Conservation (phyloP, 495 filamentous ascomycete species). For the Thermothielavioides terrestris region DNA sequence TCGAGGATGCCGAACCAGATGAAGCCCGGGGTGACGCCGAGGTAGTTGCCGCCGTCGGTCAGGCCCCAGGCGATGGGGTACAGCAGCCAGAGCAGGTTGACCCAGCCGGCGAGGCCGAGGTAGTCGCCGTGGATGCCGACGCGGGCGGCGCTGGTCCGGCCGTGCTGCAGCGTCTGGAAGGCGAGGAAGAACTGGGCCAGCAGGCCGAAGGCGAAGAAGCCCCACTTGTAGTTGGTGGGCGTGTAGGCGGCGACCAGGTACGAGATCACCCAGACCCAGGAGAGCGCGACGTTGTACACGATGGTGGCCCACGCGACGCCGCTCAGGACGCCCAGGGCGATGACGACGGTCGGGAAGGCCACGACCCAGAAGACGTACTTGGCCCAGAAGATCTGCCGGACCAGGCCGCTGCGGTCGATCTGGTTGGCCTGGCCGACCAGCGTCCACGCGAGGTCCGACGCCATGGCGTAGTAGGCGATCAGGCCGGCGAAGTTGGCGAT, state of each 20-base stretch:
- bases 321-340: constrained; percentile 38
- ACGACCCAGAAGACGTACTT: constrained; percentile 45
- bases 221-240: constrained; percentile 42
- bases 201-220: constrained; percentile 41
- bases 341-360: constrained; percentile 31
- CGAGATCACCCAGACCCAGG: constrained; percentile 39
- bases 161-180: constrained; percentile 23
- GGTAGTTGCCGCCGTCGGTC: constrained; percentile 39
- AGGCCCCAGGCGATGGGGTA: constrained; percentile 43
- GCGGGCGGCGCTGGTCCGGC: constrained; percentile 25
- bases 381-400: constrained; percentile 43
- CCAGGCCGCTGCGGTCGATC: constrained; percentile 15
- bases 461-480: constrained; percentile 39
- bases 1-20: constrained; percentile 44
- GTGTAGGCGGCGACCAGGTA: constrained; percentile 39
- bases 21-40: constrained; percentile 31
- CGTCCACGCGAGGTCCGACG: constrained; percentile 35
- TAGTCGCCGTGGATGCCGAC: constrained; percentile 33
- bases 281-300: constrained; percentile 34
- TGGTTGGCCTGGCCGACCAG: constrained; percentile 28
- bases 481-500: constrained; percentile 39
- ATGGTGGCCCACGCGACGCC: constrained; percentile 41
- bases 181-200: constrained; percentile 30
- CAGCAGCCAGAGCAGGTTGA: constrained; percentile 41
- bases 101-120: constrained; percentile 31